phyloP scores from a whole-genome alignment of 352 stramenopile species.

The Phytophthora vignae region DNA sequence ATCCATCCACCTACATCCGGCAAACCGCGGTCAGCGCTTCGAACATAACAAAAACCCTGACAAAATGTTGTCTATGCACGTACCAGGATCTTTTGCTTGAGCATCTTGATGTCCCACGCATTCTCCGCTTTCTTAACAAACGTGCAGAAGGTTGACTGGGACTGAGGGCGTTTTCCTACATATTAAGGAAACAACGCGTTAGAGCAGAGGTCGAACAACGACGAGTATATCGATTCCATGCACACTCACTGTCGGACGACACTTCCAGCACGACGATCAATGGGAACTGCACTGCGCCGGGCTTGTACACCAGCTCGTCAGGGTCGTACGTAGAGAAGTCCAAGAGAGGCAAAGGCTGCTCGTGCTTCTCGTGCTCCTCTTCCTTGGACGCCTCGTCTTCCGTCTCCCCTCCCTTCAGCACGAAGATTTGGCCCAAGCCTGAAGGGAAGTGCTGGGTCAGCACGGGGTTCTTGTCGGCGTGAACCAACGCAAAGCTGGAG shows the following conservation, averaged over 20 bases:
- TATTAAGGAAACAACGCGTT: slow-evolving; percentile 1
- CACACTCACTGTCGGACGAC: slow-evolving; percentile 42
- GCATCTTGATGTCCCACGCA: slow-evolving; percentile 70
- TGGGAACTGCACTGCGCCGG: slow-evolving; percentile 56
- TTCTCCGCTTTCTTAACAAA: slow-evolving; percentile 60
- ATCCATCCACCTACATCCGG: slow-evolving; percentile 54
- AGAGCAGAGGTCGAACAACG: slow-evolving; percentile 3
- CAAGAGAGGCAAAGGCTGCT: slow-evolving; percentile 35
- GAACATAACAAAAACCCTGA: background rate
- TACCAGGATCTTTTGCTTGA: slow-evolving; percentile 86
- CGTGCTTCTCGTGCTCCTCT: slow-evolving; percentile 17
- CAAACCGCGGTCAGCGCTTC: slow-evolving; percentile 12
- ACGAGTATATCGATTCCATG: slow-evolving; percentile 4
- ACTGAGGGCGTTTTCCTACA: slow-evolving; percentile 57
- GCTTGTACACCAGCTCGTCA: slow-evolving; percentile 59
- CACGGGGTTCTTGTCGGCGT: slow-evolving; percentile 50
- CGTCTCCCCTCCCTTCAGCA: slow-evolving; percentile 25
- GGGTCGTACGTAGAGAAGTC: slow-evolving; percentile 51
- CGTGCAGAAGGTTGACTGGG: slow-evolving; percentile 83
- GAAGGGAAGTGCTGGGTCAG: slow-evolving; percentile 54
- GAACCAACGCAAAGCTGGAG: slow-evolving; percentile 64
- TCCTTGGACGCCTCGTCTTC: slow-evolving; percentile 12
- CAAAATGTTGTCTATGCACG: background rate
- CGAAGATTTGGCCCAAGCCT: slow-evolving; percentile 66
- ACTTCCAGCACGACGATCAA: slow-evolving; percentile 80